Evolutionary conservation across 129 eudicot genomes (phyloP), one percentile per base, ranked within the genome.

Genomic region (Flaveria linearis): DNA sequence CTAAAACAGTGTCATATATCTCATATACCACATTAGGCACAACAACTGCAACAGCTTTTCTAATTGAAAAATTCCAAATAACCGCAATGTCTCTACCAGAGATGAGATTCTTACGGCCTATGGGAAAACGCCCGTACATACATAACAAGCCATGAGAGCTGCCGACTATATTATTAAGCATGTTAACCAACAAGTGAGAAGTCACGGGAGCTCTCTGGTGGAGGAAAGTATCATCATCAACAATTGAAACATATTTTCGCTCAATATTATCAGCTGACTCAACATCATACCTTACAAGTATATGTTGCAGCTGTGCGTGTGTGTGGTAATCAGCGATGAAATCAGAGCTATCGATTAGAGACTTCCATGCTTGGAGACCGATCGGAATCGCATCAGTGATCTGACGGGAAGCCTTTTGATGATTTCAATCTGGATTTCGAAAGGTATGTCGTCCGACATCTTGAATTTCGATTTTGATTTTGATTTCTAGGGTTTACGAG

Each of bases 1-100:
- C 86, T 33, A 87, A 66, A 46, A 76, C 82, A 45, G 13, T 28
- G 36, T n/a, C 22, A 26, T 45, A 74, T 22, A 78, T 0, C 25
- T 0, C 60, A 53, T 53, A 6, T 16, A 0, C 6, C 10, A 53
- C 47, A 66, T 17, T n/a, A 66, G 50, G 50, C 7, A 9, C 47
- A n/a, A 1, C 6, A 46, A 43, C 25, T 46, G 20, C 39, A 20
- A 14, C 42, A 0, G 18, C 9, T 25, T 13, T 69, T 45, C 20
- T 23, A 69, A 47, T 47, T 0, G 74, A 69, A 46, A 26, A 12
- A 69, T 69, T 69, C 58, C 74, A 69, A 22, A 69, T 0, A 45
- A 69, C 43, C 2, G 11, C n/a, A 8, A 5, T 23, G 7, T 0
- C 5, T 2, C 13, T 4, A 1, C 0, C 0, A 42, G 14, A 39